Evolutionary conservation across 352 stramenopile genomes (phyloP).

Genomic region (Aphanomyces astaci): DNA sequence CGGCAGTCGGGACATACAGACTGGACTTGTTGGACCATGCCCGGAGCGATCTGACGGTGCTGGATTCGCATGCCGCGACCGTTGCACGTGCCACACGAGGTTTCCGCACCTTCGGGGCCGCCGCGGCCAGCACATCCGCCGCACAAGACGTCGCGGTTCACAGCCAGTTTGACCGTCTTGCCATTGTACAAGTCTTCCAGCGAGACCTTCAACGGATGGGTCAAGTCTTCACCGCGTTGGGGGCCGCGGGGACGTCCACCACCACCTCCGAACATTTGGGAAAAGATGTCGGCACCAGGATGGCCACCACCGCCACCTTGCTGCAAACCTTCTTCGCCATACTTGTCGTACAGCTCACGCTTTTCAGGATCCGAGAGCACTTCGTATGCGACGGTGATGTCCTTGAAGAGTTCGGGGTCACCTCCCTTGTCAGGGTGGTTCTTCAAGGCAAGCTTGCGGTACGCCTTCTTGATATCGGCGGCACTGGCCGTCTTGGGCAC

Average conservation of each 20-base stretch:
- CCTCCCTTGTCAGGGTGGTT: conserved; percentile 98
- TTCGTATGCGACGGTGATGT: conserved; percentile 93
- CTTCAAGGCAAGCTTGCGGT: conserved; percentile 86
- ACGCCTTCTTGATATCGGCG: conserved; percentile 86
- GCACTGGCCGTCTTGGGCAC: conserved; percentile 74
- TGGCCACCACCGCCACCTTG: conserved; percentile 68
- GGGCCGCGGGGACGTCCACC: conserved; percentile 65
- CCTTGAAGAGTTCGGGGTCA: conserved; percentile 94
- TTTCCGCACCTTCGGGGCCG: conserved; percentile 89
- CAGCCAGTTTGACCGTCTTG: conserved; percentile 96
- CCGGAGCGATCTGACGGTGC: conserved; percentile 94
- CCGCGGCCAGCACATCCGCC: conserved; percentile 77
- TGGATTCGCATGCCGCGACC: conserved; percentile 93
- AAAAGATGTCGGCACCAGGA: conserved; percentile 90
- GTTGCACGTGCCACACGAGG: conserved; percentile 90
- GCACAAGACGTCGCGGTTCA: conserved; percentile 93
- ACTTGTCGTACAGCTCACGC: conserved; percentile 87
- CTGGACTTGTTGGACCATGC: conserved; percentile 98
- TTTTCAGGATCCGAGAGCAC: conserved; percentile 93
- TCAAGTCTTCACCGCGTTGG: conserved; percentile 93
- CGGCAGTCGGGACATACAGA: conserved; percentile 89
- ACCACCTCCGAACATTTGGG: conserved; percentile 94
- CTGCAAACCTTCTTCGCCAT: conserved; percentile 96
- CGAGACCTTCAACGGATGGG: conserved; percentile 92
- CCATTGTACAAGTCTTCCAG: conserved; percentile 99